A percentile compares a stretch with the other conserved stretches of the same genome.
These are phyloP conservation scores for Thielaviopsis euricoi DNA, from an alignment of 2,329 filamentous ascomycete genomes.

Conservation along the genomic window DNA sequence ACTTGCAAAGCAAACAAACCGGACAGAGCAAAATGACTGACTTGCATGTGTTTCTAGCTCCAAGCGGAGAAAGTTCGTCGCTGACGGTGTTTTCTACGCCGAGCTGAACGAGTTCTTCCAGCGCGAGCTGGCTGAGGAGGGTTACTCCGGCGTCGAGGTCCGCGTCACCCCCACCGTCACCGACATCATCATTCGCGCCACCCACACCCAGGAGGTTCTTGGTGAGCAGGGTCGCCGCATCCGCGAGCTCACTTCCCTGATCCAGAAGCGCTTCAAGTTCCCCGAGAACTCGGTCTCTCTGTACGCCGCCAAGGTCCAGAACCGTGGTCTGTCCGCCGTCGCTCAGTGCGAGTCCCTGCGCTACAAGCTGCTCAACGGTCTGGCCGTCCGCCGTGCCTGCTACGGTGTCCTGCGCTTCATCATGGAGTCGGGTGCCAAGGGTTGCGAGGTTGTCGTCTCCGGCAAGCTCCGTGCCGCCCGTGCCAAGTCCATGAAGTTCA, in stretches of 20 bases:
- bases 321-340: conserved; percentile 98
- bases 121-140: conserved; percentile 99
- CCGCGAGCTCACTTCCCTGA: conserved; percentile 98
- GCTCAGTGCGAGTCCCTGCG: conserved; percentile 99
- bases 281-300: conserved; percentile 99
- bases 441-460: conserved; percentile 98
- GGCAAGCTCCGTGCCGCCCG: conserved; percentile 97
- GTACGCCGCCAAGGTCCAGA: conserved; percentile 99
- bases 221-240: conserved; percentile 99
- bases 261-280: conserved; percentile 99
- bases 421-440: conserved; percentile 99
- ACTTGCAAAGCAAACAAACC: neutral
- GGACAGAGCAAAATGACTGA: conserved; percentile 6
- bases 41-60: conserved; percentile 35
- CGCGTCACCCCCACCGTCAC: conserved; percentile 99
- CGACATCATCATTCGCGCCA: conserved; percentile 99
- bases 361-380: conserved; percentile 99
- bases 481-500: conserved; percentile 99
- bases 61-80: conserved; percentile 89
- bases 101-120: conserved; percentile 99
- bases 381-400: conserved; percentile 95
- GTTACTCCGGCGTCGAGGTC: conserved; percentile 99
- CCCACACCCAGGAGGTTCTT: conserved; percentile 99
- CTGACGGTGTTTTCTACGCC: conserved; percentile 99
- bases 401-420: conserved; percentile 99